phyloP scores from a whole-genome alignment of 2,329 filamentous ascomycete species.

The Xylaria sp. region DNA sequence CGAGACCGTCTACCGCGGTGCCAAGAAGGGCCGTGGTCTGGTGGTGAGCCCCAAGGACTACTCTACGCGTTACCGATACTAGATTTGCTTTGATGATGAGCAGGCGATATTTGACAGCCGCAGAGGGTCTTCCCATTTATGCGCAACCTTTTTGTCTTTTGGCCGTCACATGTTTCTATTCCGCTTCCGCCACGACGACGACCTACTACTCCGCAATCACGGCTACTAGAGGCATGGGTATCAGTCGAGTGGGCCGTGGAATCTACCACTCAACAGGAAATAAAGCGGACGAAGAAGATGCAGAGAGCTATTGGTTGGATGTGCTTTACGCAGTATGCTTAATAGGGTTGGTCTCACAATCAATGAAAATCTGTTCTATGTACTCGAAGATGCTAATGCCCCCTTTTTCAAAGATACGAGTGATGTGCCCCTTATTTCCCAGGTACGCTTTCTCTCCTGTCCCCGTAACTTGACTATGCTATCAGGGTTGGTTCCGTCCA shows the following conservation, averaged over 20 bases:
- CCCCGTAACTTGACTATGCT: constrained; percentile 5
- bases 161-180: background rate
- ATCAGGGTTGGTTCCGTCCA: background rate
- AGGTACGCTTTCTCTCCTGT: constrained; percentile 39
- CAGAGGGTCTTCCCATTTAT: background rate
- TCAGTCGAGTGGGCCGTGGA: background rate
- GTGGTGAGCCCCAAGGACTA: constrained; percentile 93
- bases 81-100: constrained; percentile 15
- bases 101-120: background rate
- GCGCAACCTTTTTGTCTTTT: too few relatives aligned
- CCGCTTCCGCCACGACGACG: too few relatives aligned
- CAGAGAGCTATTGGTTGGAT: background rate
- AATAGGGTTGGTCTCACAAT: constrained; percentile 55
- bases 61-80: constrained; percentile 50
- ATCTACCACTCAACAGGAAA: background rate
- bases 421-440: constrained; percentile 30
- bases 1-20: constrained; percentile 97
- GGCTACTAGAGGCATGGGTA: background rate
- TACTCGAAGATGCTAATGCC: constrained; percentile 49
- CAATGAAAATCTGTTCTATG: constrained; percentile 35
- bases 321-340: constrained; percentile 7
- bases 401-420: constrained; percentile 39
- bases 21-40: constrained; percentile 96
- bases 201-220: too few relatives aligned
- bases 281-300: background rate